Evolutionary conservation across 768 basidiomycete species (phyloP).

Genomic region (Strobilomyces confusus): DNA sequence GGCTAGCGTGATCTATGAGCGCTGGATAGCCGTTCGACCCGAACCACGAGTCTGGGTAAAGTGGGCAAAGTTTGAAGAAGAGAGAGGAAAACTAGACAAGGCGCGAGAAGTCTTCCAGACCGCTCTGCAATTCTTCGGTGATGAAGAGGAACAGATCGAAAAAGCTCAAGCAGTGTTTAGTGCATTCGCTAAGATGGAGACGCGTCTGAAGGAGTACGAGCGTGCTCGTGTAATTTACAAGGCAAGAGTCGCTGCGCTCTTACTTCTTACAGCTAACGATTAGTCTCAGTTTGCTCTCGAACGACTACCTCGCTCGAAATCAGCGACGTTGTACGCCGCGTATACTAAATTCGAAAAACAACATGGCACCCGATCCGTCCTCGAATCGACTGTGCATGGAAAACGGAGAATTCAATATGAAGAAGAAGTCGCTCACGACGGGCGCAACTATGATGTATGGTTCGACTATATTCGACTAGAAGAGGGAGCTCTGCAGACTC

Average conservation of each 20-base stretch:
- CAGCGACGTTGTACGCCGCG: conserved; percentile 78
- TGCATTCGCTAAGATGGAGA: conserved; percentile 97
- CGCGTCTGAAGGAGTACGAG: conserved; percentile 91
- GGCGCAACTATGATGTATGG: conserved; percentile 96
- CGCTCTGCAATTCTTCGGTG: conserved; percentile 85
- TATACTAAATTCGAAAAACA: conserved; percentile 99
- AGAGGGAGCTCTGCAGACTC: conserved; percentile 77
- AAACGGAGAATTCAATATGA: conserved; percentile 99
- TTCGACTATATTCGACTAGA: conserved; percentile 94
- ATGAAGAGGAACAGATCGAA: conserved; percentile 83
- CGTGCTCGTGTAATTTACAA: conserved; percentile 97
- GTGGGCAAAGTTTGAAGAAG: conserved; percentile 85
- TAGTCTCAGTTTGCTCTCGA: conserved; percentile 81
- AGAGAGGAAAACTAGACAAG: conserved; percentile 60
- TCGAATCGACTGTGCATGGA: conserved; percentile 92
- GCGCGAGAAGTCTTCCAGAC: conserved; percentile 88
- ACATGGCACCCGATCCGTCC: conserved; percentile 80
- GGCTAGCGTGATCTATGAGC: conserved; percentile 89
- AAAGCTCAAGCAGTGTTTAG: conserved; percentile 89
- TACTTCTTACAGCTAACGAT: background rate
- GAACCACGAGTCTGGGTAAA: conserved; percentile 84
- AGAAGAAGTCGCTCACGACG: conserved; percentile 88
- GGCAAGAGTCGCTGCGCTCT: conserved; percentile 37
- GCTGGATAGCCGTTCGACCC: conserved; percentile 74
- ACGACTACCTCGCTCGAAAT: conserved; percentile 89